phyloP scores from a whole-genome alignment of 345 rosid genomes.

The Citropsis articulata region DNA sequence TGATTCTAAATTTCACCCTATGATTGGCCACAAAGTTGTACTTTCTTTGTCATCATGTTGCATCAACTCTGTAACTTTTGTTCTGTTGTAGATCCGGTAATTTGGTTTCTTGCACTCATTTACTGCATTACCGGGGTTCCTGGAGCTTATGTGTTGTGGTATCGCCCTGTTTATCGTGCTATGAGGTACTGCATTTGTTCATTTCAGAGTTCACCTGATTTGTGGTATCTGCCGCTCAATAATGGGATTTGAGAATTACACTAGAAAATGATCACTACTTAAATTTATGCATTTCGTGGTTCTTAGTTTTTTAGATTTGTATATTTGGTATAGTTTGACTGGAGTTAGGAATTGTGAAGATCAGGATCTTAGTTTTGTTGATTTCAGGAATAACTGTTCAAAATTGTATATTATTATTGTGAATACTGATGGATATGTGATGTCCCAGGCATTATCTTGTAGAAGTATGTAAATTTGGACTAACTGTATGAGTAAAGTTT shows the following conservation, averaged over 20 bases:
- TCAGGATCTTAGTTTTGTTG: conserved; percentile 2
- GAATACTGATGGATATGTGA: not conserved
- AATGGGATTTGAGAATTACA: not conserved
- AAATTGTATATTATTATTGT: not conserved
- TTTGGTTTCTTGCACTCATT: conserved; percentile 95
- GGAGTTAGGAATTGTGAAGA: not conserved
- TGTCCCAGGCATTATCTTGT: not conserved
- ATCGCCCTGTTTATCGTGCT: conserved; percentile 95
- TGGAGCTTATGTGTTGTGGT: conserved; percentile 88
- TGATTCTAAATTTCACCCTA: conserved; percentile 10
- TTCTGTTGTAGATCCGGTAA: conserved; percentile 60
- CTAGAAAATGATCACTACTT: not conserved
- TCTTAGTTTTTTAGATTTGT: not conserved
- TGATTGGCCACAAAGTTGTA: not conserved
- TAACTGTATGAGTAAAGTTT: not conserved
- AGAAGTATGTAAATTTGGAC: not conserved
- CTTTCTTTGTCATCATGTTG: conserved; percentile 7
- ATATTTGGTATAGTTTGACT: not conserved
- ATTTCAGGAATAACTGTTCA: not conserved
- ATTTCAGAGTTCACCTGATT: conserved; percentile 1
- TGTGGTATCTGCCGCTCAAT: not conserved
- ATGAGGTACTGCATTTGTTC: conserved; percentile 57
- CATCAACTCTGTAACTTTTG: conserved; percentile 13
- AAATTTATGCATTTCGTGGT: not conserved
- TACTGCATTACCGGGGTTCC: conserved; percentile 88